A percentile compares a stretch with the other conserved stretches of the same genome.
Conservation (phyloP, 2,329 filamentous ascomycete species). For the Claviceps arundinis region DNA sequence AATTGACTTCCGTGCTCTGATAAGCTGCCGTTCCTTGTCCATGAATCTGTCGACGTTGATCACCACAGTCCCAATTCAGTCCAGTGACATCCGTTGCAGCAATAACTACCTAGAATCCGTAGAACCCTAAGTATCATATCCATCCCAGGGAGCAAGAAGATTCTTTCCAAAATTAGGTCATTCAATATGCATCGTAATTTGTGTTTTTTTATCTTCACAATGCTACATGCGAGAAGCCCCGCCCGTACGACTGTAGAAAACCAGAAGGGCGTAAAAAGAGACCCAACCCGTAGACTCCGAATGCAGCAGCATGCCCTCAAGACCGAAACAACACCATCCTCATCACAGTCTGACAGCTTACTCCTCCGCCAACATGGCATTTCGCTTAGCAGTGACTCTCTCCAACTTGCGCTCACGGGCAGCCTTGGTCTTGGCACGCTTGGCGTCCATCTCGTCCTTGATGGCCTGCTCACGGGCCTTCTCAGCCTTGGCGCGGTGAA, state of each 20-base stretch:
- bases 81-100: too few relatives aligned
- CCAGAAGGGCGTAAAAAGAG: constrained; percentile 33
- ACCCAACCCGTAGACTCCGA: constrained; percentile 47
- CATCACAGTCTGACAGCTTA: constrained; percentile 29
- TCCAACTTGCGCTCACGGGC: constrained; percentile 96
- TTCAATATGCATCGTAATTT: constrained; percentile 32
- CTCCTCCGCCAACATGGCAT: constrained; percentile 64
- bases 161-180: neutral
- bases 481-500: constrained; percentile 99
- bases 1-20: too few relatives aligned
- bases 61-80: too few relatives aligned
- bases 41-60: too few relatives aligned
- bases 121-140: too few relatives aligned
- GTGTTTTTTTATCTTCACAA: constrained; percentile 30
- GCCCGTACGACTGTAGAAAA: constrained; percentile 35
- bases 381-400: constrained; percentile 82
- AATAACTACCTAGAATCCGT: too few relatives aligned
- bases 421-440: constrained; percentile 99
- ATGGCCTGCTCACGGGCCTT: constrained; percentile 89
- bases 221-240: constrained; percentile 44
- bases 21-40: too few relatives aligned
- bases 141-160: too few relatives aligned
- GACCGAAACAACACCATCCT: constrained; percentile 25
- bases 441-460: constrained; percentile 99
- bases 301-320: constrained; percentile 44